phyloP scores from a whole-genome alignment of 78 protist species.

The Blattamonas nauphoetae region DNA sequence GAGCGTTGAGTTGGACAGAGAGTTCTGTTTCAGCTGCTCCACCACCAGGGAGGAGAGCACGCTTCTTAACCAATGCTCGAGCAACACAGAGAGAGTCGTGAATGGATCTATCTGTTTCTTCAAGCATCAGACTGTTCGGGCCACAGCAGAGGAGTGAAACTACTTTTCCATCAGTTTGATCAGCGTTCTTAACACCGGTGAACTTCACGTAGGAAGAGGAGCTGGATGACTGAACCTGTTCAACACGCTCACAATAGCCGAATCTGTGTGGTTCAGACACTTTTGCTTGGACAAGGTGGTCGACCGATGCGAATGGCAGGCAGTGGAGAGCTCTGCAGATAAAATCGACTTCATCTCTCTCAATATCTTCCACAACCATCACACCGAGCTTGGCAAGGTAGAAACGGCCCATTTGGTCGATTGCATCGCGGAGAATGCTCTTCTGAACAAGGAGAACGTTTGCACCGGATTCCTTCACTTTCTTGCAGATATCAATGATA shows the following conservation, averaged over 20 bases:
- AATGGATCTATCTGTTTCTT: conserved; percentile 91
- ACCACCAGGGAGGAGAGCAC: conserved; percentile 89
- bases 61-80: conserved; percentile 88
- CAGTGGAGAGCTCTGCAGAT: conserved; percentile 86
- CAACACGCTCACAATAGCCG: conserved; percentile 81
- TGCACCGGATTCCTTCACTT: conserved; percentile 79
- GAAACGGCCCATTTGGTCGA: conserved; percentile 77
- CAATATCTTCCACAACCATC: conserved; percentile 87
- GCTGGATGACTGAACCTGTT: conserved; percentile 63
- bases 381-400: conserved; percentile 89
- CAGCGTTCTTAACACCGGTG: conserved; percentile 72
- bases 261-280: conserved; percentile 42
- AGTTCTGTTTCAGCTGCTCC: conserved; percentile 91
- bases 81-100: conserved; percentile 99
- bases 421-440: conserved; percentile 91
- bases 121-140: conserved; percentile 80
- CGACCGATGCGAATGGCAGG: conserved; percentile 80
- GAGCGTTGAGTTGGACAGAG: conserved; percentile 52
- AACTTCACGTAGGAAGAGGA: conserved; percentile 70
- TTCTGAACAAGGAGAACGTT: conserved; percentile 96
- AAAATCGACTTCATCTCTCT: conserved; percentile 92
- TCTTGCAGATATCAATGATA: conserved; percentile 77
- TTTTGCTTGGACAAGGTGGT: conserved; percentile 38
- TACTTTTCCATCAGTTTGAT: conserved; percentile 47
- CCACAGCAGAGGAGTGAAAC: conserved; percentile 80